Conservation (phyloP, 495 filamentous ascomycete species). For the Ascobolus immersus region DNA sequence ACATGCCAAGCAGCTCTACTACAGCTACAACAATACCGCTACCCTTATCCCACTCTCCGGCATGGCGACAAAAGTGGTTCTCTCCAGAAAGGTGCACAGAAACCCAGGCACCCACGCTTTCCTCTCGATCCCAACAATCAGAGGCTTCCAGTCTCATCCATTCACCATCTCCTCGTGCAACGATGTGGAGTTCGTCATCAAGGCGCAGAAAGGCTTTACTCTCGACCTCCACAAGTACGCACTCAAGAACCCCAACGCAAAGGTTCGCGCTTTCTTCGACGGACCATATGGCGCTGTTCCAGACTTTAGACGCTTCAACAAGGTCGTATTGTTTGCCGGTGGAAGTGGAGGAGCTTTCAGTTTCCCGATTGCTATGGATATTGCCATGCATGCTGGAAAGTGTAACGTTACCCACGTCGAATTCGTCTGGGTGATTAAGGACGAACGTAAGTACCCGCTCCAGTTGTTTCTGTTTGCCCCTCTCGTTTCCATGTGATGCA, state of each 20-base stretch:
- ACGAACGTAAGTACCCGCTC: slow-evolving; percentile 22
- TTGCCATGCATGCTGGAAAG: slow-evolving; percentile 21
- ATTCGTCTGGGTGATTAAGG: slow-evolving; percentile 29
- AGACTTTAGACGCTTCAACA: slow-evolving; percentile 29
- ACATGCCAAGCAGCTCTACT: slow-evolving; percentile 20
- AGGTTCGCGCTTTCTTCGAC: slow-evolving; percentile 27
- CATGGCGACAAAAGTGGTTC: slow-evolving; percentile 28
- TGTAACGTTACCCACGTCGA: slow-evolving; percentile 22
- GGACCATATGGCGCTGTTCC: slow-evolving; percentile 33
- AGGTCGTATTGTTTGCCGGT: slow-evolving; percentile 31
- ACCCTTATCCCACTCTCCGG: slow-evolving; percentile 29
- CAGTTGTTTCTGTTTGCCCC: too few relatives aligned
- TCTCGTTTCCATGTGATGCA: not conserved
- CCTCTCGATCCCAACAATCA: slow-evolving; percentile 32
- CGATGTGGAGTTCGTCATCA: slow-evolving; percentile 28
- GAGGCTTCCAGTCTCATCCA: slow-evolving; percentile 31
- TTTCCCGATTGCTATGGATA: slow-evolving; percentile 27
- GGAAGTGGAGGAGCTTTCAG: slow-evolving; percentile 34
- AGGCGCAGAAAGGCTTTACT: slow-evolving; percentile 31
- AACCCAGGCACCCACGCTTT: slow-evolving; percentile 34
- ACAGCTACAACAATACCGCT: slow-evolving; percentile 29
- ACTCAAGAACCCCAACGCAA: slow-evolving; percentile 21
- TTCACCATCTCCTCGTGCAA: slow-evolving; percentile 32
- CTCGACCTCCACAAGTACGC: slow-evolving; percentile 27
- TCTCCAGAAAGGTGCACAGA: slow-evolving; percentile 24